A percentile compares a stretch with the other conserved stretches of the same genome.
phyloP scores from a whole-genome alignment of 208 protist genomes.

The Crithidia bombi region DNA sequence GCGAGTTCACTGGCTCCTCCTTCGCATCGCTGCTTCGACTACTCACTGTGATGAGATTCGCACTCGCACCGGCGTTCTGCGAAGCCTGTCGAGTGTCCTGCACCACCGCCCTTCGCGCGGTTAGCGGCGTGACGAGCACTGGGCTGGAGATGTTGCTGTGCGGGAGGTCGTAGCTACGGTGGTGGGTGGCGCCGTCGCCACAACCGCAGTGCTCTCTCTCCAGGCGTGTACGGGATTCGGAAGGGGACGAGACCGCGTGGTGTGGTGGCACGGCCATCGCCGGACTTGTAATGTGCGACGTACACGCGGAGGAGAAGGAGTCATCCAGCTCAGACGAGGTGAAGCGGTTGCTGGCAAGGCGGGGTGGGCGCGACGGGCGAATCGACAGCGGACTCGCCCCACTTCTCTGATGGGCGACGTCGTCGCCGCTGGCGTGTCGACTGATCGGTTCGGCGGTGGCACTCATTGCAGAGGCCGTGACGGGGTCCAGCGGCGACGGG shows the following conservation, averaged over 20 bases:
- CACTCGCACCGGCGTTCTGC: background rate
- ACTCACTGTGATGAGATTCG: background rate
- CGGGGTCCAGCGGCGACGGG: background rate
- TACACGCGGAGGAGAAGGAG: slow-evolving; percentile 4
- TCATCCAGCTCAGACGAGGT: slow-evolving; percentile 8
- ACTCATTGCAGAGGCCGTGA: background rate
- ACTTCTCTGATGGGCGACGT: background rate
- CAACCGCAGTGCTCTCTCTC: background rate
- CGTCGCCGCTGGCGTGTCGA: background rate
- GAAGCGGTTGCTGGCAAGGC: slow-evolving; percentile 4
- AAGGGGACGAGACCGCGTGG: slow-evolving; percentile 2
- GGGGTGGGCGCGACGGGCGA: background rate
- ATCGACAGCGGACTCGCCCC: background rate
- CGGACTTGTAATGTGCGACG: slow-evolving; percentile 13
- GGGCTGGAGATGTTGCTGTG: slow-evolving; percentile 1
- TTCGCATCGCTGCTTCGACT: background rate
- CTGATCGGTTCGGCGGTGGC: background rate
- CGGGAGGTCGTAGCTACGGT: background rate
- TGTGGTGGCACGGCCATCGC: background rate
- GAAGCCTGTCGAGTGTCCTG: slow-evolving; percentile 2
- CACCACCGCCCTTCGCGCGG: background rate
- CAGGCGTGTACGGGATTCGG: background rate
- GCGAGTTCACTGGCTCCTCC: background rate
- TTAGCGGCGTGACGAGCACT: background rate
- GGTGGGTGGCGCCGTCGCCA: background rate